phyloP scores from a whole-genome alignment of 179 eudicot species.

The Spergularia azorica region DNA sequence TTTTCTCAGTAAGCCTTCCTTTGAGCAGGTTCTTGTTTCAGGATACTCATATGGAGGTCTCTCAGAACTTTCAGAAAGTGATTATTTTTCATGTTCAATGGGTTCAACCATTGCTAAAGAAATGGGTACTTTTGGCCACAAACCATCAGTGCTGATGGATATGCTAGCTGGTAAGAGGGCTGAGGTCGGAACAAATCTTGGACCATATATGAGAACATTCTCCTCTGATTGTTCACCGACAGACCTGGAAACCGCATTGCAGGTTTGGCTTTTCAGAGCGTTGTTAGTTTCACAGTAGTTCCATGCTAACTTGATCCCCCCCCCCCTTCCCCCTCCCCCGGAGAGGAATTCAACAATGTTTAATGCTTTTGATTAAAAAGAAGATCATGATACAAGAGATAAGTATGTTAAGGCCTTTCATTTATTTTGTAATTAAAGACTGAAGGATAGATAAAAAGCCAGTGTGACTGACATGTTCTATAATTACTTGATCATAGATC shows the following conservation, averaged over 20 bases:
- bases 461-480: no score
- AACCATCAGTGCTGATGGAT: constrained; percentile 77
- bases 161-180: constrained; percentile 99
- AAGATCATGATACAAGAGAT: not conserved
- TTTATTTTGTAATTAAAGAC: no score
- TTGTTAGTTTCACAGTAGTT: constrained; percentile 2
- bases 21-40: constrained; percentile 80
- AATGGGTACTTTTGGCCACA: constrained; percentile 87
- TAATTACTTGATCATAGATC: no score
- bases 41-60: constrained; percentile 90
- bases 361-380: not conserved
- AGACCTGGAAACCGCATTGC: constrained; percentile 90
- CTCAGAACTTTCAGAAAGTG: constrained; percentile 83
- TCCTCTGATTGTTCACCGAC: constrained; percentile 92
- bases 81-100: constrained; percentile 86
- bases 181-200: constrained; percentile 83
- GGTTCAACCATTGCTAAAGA: constrained; percentile 91
- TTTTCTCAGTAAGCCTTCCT: constrained; percentile 25
- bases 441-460: no score
- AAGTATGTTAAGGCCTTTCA: no score
- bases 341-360: not conserved
- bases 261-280: constrained; percentile 46
- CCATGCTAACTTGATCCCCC: not conserved
- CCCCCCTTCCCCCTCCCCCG: not conserved
- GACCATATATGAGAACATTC: constrained; percentile 84